Evolutionary conservation across 2,329 filamentous ascomycete species (phyloP).

Genomic region (Colletotrichum gigasporum): DNA sequence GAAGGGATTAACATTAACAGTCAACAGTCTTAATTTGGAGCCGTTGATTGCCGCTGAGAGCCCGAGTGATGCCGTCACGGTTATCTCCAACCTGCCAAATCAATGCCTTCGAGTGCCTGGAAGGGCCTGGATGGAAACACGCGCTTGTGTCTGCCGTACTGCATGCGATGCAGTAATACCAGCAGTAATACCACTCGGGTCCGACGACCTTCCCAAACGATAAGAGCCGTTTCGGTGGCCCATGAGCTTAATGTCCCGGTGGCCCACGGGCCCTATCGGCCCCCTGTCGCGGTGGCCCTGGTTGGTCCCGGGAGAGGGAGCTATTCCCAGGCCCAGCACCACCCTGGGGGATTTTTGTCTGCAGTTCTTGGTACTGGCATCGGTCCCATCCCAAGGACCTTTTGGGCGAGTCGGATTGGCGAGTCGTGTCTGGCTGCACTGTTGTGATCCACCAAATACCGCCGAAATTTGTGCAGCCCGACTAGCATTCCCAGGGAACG

Average conservation of each 20-base stretch:
- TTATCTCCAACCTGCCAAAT: background rate
- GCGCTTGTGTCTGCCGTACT: background rate
- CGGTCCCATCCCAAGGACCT: conserved; percentile 12
- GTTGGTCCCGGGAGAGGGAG: conserved; percentile 12
- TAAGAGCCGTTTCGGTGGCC: conserved; percentile 26
- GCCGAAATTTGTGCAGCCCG: conserved; percentile 27
- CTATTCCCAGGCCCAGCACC: conserved; percentile 16
- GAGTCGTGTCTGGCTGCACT: conserved; percentile 15
- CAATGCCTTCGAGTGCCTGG: too few relatives aligned
- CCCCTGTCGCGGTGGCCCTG: conserved; percentile 4
- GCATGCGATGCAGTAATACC: too few relatives aligned
- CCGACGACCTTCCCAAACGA: conserved; percentile 24
- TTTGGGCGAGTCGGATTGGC: conserved; percentile 9
- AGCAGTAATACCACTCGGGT: background rate
- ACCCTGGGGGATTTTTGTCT: conserved; percentile 32
- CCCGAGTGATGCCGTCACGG: background rate
- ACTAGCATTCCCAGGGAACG: background rate
- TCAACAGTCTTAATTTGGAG: background rate
- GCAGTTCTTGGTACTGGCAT: conserved; percentile 29
- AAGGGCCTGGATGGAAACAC: background rate
- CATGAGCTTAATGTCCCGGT: conserved; percentile 29
- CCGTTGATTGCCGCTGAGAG: conserved; percentile 6
- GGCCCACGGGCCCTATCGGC: background rate
- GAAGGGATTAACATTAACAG: too few relatives aligned
- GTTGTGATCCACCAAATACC: conserved; percentile 16